Percentiles rank a stretch among this genome's conserved stretches.
These are phyloP conservation scores for Rhizopus delemar DNA, from an alignment of 371 early-diverging fungal genomes.

Conservation along the genomic window DNA sequence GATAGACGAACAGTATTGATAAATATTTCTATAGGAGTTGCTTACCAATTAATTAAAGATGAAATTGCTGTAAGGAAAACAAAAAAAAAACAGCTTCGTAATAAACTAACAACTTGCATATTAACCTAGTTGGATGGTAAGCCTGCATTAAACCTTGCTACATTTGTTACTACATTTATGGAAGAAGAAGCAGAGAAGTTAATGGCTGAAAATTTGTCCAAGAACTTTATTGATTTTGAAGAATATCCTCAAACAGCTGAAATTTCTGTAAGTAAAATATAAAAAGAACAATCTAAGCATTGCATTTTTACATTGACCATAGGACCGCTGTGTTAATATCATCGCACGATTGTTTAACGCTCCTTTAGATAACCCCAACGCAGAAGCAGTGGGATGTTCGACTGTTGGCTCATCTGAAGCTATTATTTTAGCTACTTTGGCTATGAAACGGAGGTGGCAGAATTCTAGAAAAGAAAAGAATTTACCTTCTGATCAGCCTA, in stretches of 20 bases:
- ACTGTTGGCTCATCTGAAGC: slow-evolving; percentile 79
- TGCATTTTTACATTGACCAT: slow-evolving; percentile 10
- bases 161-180: slow-evolving; percentile 69
- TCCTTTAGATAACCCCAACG: slow-evolving; percentile 32
- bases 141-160: slow-evolving; percentile 75
- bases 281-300: not conserved
- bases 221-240: slow-evolving; percentile 76
- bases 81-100: not conserved
- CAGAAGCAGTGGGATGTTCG: slow-evolving; percentile 58
- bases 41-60: slow-evolving; percentile 49
- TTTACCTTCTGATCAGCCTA: slow-evolving; percentile 64
- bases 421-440: slow-evolving; percentile 68
- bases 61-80: slow-evolving; percentile 35
- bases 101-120: not conserved
- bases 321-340: slow-evolving; percentile 73
- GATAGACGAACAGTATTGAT: not conserved
- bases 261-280: slow-evolving; percentile 33
- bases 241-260: slow-evolving; percentile 64
- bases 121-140: slow-evolving; percentile 61
- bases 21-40: slow-evolving; percentile 33
- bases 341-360: slow-evolving; percentile 69
- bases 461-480: slow-evolving; percentile 52
- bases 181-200: slow-evolving; percentile 71
- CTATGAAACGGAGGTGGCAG: slow-evolving; percentile 78
- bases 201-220: slow-evolving; percentile 66